Base-by-base conservation (phyloP, 108 stramenopile genomes). In the Fistulifera solaris region DNA sequence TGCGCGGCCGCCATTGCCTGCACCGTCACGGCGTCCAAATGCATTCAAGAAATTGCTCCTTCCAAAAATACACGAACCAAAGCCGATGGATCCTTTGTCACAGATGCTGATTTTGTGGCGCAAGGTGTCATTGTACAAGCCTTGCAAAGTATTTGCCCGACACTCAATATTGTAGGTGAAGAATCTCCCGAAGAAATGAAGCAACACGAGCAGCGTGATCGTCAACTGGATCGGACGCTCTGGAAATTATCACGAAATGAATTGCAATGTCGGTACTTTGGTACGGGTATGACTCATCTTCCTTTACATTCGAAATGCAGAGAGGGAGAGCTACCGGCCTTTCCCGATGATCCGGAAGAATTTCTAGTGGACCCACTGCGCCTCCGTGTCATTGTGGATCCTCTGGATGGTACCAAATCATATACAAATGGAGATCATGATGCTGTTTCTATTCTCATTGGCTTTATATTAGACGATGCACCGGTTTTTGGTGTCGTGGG, bases 361-460 rank as follows among this genome's bases (percentile, higher is more conserved):
- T 13, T 23, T 14, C 14, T 57, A 2, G 66, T 73, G 16, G 66
- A 73, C 57, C 31, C 56, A 15, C n/a, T 13, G 5, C 53, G 72
- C 23, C 67, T 80, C 24, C 49, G 63, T 63, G 71, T 86, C 45
- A 80, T 85, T 46, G 73, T 92, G n/a, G 89, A 92, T 61, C 89
- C 89, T 10, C 68, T 92, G 15, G 89, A 92, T 67, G 89, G 83
- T 31, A 92, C 89, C 26, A 73, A 77, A 13, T 73, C 79, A 21
- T 92, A 85, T 62, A 76, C 85, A 25, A 67, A 76, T 7, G 80
- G 69, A 25, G 58, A 83, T 17, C 79, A 81, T 17, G 85, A 78
- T 44, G 58, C 68, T 4, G 85, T 86, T 25, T 79, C 73, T n/a
- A 81, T 92, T 40, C 68, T 83, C 5, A 67, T 87, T 27, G 85